phyloP scores from a whole-genome alignment of 192 early-diverging fungal genomes.

The Coemansia sp. region DNA sequence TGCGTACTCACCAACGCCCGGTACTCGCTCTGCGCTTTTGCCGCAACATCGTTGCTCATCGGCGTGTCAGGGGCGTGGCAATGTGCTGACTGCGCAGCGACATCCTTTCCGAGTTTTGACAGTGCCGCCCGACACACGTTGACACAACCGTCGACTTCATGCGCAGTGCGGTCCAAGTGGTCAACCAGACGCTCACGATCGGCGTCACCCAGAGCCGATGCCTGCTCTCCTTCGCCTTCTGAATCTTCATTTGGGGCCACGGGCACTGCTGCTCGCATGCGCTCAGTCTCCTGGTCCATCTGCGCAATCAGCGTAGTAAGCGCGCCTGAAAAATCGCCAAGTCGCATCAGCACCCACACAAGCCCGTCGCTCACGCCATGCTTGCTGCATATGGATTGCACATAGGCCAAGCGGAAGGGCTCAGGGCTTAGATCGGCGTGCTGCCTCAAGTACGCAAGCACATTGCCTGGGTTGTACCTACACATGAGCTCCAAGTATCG shows the following conservation, averaged over 20 bases:
- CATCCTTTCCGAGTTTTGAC: constrained; percentile 31
- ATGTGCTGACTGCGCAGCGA: constrained; percentile 21
- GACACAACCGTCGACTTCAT: constrained; percentile 29
- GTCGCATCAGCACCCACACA: constrained; percentile 44
- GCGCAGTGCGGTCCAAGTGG: constrained; percentile 26
- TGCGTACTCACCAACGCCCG: constrained; percentile 32
- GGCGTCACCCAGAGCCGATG: constrained; percentile 20
- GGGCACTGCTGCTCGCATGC: constrained; percentile 20
- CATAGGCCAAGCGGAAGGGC: constrained; percentile 35
- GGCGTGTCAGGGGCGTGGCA: constrained; percentile 7
- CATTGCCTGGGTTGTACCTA: constrained; percentile 26
- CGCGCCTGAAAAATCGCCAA: constrained; percentile 50
- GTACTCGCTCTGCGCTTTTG: constrained; percentile 23
- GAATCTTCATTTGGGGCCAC: neutral
- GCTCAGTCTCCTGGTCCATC: constrained; percentile 29
- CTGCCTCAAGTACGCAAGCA: constrained; percentile 33
- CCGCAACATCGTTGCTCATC: constrained; percentile 3
- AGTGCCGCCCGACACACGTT: constrained; percentile 40
- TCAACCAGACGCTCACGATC: constrained; percentile 45
- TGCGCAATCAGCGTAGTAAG: constrained; percentile 32
- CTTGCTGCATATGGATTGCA: constrained; percentile 29
- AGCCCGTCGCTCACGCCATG: constrained; percentile 35
- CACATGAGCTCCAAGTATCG: constrained; percentile 50
- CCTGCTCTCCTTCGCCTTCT: neutral
- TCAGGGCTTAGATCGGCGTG: constrained; percentile 37